These are phyloP conservation scores for Aegilops sharonensis DNA, from an alignment of 176 grass and related monocot species.

Conservation along the genomic window DNA sequence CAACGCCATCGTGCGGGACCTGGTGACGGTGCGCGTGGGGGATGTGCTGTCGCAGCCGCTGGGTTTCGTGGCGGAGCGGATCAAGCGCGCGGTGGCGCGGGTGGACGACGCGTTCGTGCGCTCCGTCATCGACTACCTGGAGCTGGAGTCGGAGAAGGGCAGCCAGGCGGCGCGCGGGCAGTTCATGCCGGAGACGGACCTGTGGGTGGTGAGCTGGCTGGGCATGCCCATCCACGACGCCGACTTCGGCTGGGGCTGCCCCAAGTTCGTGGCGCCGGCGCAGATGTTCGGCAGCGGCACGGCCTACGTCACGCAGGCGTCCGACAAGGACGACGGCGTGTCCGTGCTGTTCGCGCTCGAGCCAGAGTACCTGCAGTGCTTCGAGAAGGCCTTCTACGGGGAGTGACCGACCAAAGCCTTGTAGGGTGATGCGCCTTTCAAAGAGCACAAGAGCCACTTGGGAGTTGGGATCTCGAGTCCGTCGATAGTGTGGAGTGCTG, in stretches of 20 bases:
- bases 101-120: slow-evolving; percentile 58
- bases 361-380: slow-evolving; percentile 54
- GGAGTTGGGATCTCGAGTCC: neutral
- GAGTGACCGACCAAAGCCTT: neutral
- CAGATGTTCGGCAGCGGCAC: slow-evolving; percentile 66
- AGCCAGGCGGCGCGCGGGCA: slow-evolving; percentile 55
- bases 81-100: slow-evolving; percentile 43
- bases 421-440: no score
- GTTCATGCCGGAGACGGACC: slow-evolving; percentile 56
- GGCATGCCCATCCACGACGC: slow-evolving; percentile 68
- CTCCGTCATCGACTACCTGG: slow-evolving; percentile 61
- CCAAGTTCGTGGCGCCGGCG: slow-evolving; percentile 49
- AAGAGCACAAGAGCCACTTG: neutral
- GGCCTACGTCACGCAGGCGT: slow-evolving; percentile 44
- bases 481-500: neutral
- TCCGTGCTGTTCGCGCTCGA: slow-evolving; percentile 64
- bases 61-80: slow-evolving; percentile 37
- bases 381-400: slow-evolving; percentile 69
- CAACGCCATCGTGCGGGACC: slow-evolving; percentile 64
- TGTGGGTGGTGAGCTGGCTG: slow-evolving; percentile 66
- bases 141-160: slow-evolving; percentile 51
- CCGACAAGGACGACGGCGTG: slow-evolving; percentile 42
- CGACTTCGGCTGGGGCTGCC: slow-evolving; percentile 69
- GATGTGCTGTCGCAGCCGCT: slow-evolving; percentile 50
- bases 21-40: slow-evolving; percentile 27